A percentile compares a stretch with the other conserved stretches of the same genome.
Conservation (phyloP, 169 alveolate species). For the Pseudocohnilembus persalinus region DNA sequence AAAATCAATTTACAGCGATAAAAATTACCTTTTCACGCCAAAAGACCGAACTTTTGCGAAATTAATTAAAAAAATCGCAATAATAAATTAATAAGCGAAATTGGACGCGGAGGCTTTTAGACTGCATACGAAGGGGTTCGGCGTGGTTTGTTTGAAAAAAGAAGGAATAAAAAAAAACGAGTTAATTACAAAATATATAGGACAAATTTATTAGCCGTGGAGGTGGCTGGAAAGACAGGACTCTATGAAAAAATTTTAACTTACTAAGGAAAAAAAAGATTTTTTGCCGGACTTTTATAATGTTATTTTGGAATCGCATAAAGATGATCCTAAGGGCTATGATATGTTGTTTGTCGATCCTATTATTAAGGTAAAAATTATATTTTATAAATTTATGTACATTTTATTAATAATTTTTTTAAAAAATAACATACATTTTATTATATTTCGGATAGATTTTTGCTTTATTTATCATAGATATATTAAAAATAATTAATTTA, state of each 20-base stretch:
- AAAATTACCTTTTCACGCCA: constrained; percentile 33
- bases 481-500: too few relatives aligned
- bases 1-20: not conserved
- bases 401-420: too few relatives aligned
- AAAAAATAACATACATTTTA: too few relatives aligned
- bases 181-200: constrained; percentile 57
- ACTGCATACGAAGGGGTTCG: constrained; percentile 82
- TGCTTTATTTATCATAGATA: too few relatives aligned
- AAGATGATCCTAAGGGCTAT: constrained; percentile 84
- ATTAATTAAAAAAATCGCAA: constrained; percentile 45
- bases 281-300: constrained; percentile 87
- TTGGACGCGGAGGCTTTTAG: constrained; percentile 52
- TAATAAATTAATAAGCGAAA: too few relatives aligned
- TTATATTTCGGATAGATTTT: too few relatives aligned
- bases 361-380: not conserved
- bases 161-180: not conserved
- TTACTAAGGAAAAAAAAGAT: constrained; percentile 66
- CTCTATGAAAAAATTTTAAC: constrained; percentile 68
- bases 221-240: constrained; percentile 87
- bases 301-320: constrained; percentile 81
- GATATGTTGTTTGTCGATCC: constrained; percentile 49
- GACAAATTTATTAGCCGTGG: constrained; percentile 84
- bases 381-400: too few relatives aligned
- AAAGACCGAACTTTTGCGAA: constrained; percentile 65
- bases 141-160: constrained; percentile 71